phyloP scores from a whole-genome alignment of 2,329 filamentous ascomycete species.

The Pyrenochaeta sp. region DNA sequence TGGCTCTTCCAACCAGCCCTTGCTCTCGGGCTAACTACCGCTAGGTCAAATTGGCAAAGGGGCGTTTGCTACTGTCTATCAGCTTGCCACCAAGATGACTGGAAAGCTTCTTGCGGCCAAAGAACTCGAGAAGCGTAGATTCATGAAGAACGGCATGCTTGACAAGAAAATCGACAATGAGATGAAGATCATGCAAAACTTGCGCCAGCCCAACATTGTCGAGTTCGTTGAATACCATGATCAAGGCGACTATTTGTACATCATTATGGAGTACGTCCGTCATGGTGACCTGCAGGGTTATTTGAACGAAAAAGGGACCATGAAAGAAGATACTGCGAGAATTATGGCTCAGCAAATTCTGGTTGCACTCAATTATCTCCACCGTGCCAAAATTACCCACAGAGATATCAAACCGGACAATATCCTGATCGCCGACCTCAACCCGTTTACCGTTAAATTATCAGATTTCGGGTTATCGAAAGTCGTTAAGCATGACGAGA shows the following conservation, averaged over 20 bases:
- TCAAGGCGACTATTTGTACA: constrained; percentile 80
- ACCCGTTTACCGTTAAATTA: constrained; percentile 84
- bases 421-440: constrained; percentile 78
- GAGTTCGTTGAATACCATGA: constrained; percentile 90
- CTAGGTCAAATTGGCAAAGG: constrained; percentile 81
- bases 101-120: constrained; percentile 89
- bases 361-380: constrained; percentile 83
- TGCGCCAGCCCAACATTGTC: constrained; percentile 89
- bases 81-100: constrained; percentile 83
- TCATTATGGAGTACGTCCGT: constrained; percentile 94
- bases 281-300: constrained; percentile 83
- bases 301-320: constrained; percentile 66
- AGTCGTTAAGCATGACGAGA: constrained; percentile 87
- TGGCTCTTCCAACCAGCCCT: background rate
- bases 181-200: constrained; percentile 90
- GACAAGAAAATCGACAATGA: constrained; percentile 96
- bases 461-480: constrained; percentile 98
- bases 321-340: constrained; percentile 74
- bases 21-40: constrained; percentile 5
- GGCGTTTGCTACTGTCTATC: constrained; percentile 93
- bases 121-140: constrained; percentile 89
- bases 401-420: constrained; percentile 99
- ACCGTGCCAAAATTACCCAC: constrained; percentile 88
- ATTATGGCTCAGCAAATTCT: constrained; percentile 78
- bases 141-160: constrained; percentile 89